Conservation (phyloP, 2,329 filamentous ascomycete genomes). For the Exserohilum rostratum region DNA sequence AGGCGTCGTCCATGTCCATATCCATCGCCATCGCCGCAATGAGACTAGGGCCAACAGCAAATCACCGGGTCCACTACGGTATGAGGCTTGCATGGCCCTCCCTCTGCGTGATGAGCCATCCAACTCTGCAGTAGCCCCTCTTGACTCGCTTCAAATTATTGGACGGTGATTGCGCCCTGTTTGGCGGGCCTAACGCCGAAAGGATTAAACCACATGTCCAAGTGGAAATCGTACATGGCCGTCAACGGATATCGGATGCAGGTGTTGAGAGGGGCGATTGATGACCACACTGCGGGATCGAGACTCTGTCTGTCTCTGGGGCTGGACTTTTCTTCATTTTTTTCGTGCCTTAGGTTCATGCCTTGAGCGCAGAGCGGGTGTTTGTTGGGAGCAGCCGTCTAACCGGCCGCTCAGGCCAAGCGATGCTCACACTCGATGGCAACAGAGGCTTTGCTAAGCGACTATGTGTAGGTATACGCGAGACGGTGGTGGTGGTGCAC, state of each 20-base stretch:
- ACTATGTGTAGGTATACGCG: no score
- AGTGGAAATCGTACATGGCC: slow-evolving; percentile 15
- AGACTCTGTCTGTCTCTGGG: slow-evolving; percentile 20
- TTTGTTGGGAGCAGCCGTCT: slow-evolving; percentile 19
- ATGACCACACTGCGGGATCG: slow-evolving; percentile 35
- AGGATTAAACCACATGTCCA: slow-evolving; percentile 13
- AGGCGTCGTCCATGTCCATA: slow-evolving; percentile 16
- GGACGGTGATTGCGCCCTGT: slow-evolving; percentile 17
- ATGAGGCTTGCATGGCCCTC: slow-evolving; percentile 22
- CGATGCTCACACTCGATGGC: slow-evolving; percentile 5
- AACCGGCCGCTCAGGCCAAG: slow-evolving; percentile 15
- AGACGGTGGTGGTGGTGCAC: background rate
- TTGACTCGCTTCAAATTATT: slow-evolving; percentile 21
- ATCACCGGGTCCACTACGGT: slow-evolving; percentile 26
- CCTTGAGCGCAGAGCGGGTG: slow-evolving; percentile 12
- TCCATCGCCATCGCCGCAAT: slow-evolving; percentile 19
- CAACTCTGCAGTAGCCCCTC: slow-evolving; percentile 31
- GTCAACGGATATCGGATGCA: slow-evolving; percentile 23
- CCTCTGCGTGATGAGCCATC: slow-evolving; percentile 23
- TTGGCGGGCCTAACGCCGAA: slow-evolving; percentile 5
- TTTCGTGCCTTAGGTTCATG: slow-evolving; percentile 2
- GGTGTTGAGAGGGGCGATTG: slow-evolving; percentile 21
- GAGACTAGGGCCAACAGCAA: slow-evolving; percentile 18
- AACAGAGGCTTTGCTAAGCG: background rate
- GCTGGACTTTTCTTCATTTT: slow-evolving; percentile 13